phyloP scores from a whole-genome alignment of 345 rosid species.

The Adansonia digitata region DNA sequence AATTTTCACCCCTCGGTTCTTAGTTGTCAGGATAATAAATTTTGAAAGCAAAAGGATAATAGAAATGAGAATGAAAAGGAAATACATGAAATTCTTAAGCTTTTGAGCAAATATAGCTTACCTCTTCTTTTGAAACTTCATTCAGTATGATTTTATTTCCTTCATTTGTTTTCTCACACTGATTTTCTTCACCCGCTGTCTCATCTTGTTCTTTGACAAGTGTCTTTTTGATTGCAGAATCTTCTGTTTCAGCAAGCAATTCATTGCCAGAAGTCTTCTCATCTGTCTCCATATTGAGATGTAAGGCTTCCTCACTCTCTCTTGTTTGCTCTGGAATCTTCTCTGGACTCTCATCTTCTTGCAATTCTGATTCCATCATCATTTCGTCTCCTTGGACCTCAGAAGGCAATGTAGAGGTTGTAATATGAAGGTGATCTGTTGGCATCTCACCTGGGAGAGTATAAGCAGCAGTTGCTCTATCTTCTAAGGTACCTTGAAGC shows the following conservation, averaged over 20 bases:
- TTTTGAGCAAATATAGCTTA: slow-evolving; percentile 4
- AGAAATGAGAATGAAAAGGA: too few relatives aligned
- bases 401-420: slow-evolving; percentile 22
- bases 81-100: not conserved
- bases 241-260: slow-evolving; percentile 15
- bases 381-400: slow-evolving; percentile 2
- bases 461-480: slow-evolving; percentile 17
- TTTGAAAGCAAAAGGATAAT: not conserved
- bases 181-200: slow-evolving; percentile 13
- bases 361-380: slow-evolving; percentile 6
- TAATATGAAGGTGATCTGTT: slow-evolving; percentile 20
- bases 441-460: slow-evolving; percentile 17
- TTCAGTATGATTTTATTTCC: slow-evolving; percentile 15
- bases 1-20: slow-evolving; percentile 1
- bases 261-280: slow-evolving; percentile 15
- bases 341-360: not conserved
- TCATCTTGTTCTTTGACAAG: slow-evolving; percentile 12
- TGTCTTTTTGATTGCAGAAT: slow-evolving; percentile 13
- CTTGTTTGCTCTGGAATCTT: slow-evolving; percentile 9
- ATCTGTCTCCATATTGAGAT: slow-evolving; percentile 11
- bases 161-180: slow-evolving; percentile 11
- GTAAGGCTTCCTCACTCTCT: slow-evolving; percentile 1
- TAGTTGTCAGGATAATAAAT: not conserved
- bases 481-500: slow-evolving; percentile 5
- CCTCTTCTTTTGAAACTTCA: slow-evolving; percentile 34